Evolutionary conservation across 2,329 filamentous ascomycete genomes (phyloP).

Genomic region (Colletotrichum filicis): DNA sequence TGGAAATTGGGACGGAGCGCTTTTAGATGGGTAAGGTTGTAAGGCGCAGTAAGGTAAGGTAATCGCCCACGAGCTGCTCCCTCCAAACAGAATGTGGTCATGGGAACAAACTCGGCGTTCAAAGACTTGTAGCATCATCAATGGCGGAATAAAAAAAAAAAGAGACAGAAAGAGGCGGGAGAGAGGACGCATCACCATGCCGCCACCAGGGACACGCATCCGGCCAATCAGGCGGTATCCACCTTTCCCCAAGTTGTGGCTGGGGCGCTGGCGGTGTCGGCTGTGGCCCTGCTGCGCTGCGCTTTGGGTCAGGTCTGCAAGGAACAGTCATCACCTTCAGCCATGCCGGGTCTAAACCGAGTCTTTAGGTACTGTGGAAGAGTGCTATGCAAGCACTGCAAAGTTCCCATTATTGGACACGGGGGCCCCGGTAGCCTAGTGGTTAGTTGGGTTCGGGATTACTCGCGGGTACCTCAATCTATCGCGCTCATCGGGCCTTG

Average conservation of each 20-base stretch:
- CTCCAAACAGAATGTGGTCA: neutral
- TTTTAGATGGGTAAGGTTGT: too few species aligned
- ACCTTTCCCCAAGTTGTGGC: neutral
- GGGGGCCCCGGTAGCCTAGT: neutral
- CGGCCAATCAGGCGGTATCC: neutral
- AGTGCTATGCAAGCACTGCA: neutral
- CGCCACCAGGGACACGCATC: neutral
- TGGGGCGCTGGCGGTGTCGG: neutral
- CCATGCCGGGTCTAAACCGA: neutral
- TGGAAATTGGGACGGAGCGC: neutral
- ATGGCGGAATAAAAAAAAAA: neutral
- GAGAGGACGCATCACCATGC: neutral
- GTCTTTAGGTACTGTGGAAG: too few species aligned
- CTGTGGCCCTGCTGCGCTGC: neutral
- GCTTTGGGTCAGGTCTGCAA: neutral
- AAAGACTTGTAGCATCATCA: neutral
- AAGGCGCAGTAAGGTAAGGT: neutral
- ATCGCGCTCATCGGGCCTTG: neutral
- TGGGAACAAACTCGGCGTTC: neutral
- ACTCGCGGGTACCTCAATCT: neutral
- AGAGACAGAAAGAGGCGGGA: neutral
- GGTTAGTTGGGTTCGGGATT: neutral
- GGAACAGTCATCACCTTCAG: constrained; percentile 4
- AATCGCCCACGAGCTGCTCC: neutral
- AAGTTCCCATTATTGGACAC: neutral